Percentiles rank a stretch among this genome's conserved stretches.
Conservation (phyloP, 768 basidiomycete genomes). For the Pleurotus platypus region DNA sequence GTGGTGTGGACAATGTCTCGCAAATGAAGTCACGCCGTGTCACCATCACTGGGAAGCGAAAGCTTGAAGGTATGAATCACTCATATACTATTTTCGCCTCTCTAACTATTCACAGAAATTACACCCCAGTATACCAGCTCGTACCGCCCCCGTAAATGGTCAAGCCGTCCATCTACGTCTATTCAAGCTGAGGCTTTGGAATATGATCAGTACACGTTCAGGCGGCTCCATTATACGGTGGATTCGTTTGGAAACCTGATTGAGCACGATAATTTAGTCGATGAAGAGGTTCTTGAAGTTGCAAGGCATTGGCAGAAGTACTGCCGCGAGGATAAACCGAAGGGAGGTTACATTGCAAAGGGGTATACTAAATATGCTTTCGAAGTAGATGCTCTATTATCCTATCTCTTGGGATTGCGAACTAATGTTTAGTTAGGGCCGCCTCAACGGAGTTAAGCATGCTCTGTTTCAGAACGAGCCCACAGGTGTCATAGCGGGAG, state of each 20-base stretch:
- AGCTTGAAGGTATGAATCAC: background rate
- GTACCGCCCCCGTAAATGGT: background rate
- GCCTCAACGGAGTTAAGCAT: background rate
- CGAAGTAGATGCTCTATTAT: constrained; percentile 1
- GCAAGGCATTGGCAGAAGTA: constrained; percentile 9
- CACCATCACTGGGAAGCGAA: background rate
- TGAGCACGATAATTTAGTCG: background rate
- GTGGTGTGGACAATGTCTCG: background rate
- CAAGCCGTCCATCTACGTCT: background rate
- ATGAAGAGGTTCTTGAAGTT: constrained; percentile 11
- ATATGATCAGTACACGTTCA: constrained; percentile 5
- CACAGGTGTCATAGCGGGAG: background rate
- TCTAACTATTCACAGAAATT: background rate
- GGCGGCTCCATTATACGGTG: background rate
- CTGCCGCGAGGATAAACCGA: background rate
- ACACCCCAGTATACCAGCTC: background rate
- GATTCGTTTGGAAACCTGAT: background rate
- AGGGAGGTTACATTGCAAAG: constrained; percentile 11
- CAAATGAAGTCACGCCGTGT: background rate
- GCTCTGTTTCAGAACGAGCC: constrained; percentile 2
- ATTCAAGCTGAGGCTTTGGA: background rate
- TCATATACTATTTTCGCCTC: too few species aligned
- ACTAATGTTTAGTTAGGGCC: background rate
- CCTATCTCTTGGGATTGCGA: background rate
- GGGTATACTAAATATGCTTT: constrained; percentile 15